Conservation (phyloP, 2,329 filamentous ascomycete genomes). For the Fusarium sp. region DNA sequence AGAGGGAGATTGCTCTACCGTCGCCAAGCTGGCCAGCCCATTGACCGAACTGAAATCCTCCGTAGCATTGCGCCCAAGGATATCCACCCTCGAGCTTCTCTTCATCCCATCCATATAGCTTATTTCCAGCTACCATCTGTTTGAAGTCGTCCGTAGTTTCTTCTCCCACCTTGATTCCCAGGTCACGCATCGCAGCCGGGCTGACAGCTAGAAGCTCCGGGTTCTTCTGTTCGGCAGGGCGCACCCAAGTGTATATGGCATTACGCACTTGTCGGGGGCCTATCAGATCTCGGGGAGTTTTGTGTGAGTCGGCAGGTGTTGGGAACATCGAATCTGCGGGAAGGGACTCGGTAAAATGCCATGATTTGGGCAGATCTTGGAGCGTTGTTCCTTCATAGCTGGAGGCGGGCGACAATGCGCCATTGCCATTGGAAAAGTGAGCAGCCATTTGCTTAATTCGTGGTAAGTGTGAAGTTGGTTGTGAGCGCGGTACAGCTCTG, state of each 20-base stretch:
- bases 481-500: conserved; percentile 49
- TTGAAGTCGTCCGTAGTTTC: conserved; percentile 79
- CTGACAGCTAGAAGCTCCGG: conserved; percentile 87
- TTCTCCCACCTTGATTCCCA: conserved; percentile 79
- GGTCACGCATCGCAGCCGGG: conserved; percentile 78
- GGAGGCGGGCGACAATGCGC: conserved; percentile 31
- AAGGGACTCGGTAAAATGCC: conserved; percentile 73
- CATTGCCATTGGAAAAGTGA: conserved; percentile 49
- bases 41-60: conserved; percentile 81
- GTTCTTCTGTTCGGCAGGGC: conserved; percentile 77
- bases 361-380: conserved; percentile 71
- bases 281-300: conserved; percentile 80
- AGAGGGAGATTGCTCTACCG: conserved; percentile 92
- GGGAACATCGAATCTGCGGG: conserved; percentile 83
- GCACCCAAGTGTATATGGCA: conserved; percentile 90
- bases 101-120: conserved; percentile 81
- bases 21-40: conserved; percentile 98
- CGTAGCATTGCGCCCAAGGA: conserved; percentile 98
- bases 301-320: conserved; percentile 84
- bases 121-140: conserved; percentile 83
- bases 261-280: conserved; percentile 85
- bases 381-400: conserved; percentile 55
- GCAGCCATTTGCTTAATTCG: conserved; percentile 50
- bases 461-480: conserved; percentile 31
- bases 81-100: conserved; percentile 77